Conservation (phyloP, 352 stramenopile species). For the Phytophthora multivora region DNA sequence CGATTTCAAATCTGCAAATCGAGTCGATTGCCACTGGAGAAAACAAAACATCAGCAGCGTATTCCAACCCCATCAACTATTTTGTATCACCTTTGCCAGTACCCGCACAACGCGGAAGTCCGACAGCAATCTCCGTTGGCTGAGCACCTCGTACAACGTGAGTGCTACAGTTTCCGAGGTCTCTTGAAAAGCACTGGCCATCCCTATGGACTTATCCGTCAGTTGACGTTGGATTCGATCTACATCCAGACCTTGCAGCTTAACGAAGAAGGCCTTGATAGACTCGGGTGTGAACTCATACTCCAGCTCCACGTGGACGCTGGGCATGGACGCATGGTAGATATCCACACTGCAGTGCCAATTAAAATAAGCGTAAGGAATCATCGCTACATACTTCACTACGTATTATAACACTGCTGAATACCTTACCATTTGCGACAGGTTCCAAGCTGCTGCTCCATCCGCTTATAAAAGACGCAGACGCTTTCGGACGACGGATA, state of each 20-base stretch:
- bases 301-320: constrained; percentile 75
- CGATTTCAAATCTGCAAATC: constrained; percentile 38
- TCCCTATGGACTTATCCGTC: constrained; percentile 28
- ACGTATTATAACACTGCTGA: background rate
- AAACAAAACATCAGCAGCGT: background rate
- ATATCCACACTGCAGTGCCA: constrained; percentile 65
- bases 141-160: constrained; percentile 82
- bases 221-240: constrained; percentile 70
- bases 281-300: constrained; percentile 76
- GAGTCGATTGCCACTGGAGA: constrained; percentile 54
- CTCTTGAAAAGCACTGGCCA: constrained; percentile 23
- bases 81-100: constrained; percentile 55
- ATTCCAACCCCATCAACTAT: background rate
- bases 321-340: constrained; percentile 80
- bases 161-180: constrained; percentile 42
- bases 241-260: constrained; percentile 71
- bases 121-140: constrained; percentile 72
- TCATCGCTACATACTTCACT: background rate
- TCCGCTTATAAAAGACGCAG: constrained; percentile 73
- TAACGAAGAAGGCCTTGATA: constrained; percentile 78
- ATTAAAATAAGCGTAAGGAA: constrained; percentile 6
- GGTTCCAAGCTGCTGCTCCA: constrained; percentile 61
- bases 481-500: constrained; percentile 74
- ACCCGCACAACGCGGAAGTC: constrained; percentile 83
- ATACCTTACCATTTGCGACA: constrained; percentile 68